Evolutionary conservation across 139 green algal species (phyloP).

Genomic region (Yamagishiella unicocca): DNA sequence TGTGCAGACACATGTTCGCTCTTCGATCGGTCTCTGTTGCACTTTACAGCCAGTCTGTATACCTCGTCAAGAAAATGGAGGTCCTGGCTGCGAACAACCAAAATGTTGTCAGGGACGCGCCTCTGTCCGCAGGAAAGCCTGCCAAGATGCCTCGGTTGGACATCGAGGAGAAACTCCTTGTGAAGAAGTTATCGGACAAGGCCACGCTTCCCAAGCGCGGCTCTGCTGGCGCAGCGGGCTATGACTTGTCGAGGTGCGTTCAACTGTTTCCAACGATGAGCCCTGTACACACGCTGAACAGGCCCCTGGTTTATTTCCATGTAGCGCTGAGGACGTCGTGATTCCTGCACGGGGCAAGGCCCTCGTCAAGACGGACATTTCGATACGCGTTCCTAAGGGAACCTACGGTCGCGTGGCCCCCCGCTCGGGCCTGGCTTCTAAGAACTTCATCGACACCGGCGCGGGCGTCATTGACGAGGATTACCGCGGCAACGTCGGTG

Average conservation of each 20-base stretch:
- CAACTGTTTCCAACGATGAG: too few relatives aligned
- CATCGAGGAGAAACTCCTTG: constrained; percentile 64
- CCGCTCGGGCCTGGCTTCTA: constrained; percentile 94
- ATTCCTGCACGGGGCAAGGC: constrained; percentile 90
- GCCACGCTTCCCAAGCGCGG: constrained; percentile 89
- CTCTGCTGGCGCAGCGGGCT: constrained; percentile 89
- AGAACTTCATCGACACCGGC: constrained; percentile 97
- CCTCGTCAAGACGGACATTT: constrained; percentile 90
- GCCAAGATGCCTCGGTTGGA: constrained; percentile 21
- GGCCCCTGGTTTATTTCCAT: constrained; percentile 15
- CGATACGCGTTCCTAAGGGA: constrained; percentile 87
- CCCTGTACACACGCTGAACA: too few relatives aligned
- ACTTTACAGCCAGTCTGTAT: too few relatives aligned
- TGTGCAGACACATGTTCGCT: too few relatives aligned
- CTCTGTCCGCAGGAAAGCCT: not conserved
- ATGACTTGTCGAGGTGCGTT: constrained; percentile 90
- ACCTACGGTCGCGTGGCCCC: constrained; percentile 97
- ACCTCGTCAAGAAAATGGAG: too few relatives aligned
- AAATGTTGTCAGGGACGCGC: not conserved
- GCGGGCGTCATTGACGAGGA: constrained; percentile 98
- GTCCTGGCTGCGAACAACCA: not conserved
- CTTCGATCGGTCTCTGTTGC: too few relatives aligned
- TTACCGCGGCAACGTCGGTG: constrained; percentile 94
- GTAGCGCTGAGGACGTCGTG: constrained; percentile 87
- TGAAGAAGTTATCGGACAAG: constrained; percentile 90